These are phyloP conservation scores for Coemansia sp. DNA, from an alignment of 192 early-diverging fungal genomes.

Conservation along the genomic window DNA sequence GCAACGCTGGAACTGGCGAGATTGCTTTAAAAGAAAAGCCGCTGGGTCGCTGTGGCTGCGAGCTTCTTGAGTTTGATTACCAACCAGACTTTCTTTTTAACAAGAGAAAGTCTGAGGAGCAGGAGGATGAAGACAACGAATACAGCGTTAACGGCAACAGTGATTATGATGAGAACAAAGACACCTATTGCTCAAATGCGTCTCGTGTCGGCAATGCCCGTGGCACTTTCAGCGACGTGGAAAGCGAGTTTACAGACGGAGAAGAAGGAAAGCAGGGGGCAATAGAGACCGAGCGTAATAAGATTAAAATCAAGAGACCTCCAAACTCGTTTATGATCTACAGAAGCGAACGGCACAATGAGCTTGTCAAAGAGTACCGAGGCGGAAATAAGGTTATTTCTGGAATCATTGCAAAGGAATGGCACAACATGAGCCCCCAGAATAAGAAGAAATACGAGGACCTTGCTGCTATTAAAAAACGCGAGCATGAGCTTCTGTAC, in stretches of 20 bases:
- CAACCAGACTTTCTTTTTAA: constrained; percentile 50
- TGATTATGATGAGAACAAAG: constrained; percentile 2
- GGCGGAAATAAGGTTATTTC: constrained; percentile 55
- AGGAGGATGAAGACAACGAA: constrained; percentile 1
- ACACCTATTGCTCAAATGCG: neutral
- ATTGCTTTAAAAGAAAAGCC: constrained; percentile 14
- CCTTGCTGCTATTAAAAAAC: constrained; percentile 44
- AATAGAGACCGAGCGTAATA: constrained; percentile 31
- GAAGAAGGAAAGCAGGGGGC: neutral
- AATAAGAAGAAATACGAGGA: constrained; percentile 39
- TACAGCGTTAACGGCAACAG: constrained; percentile 12
- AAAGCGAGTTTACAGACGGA: constrained; percentile 2
- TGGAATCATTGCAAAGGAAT: constrained; percentile 44
- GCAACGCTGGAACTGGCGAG: neutral
- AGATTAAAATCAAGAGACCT: constrained; percentile 52
- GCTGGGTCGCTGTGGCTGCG: constrained; percentile 36
- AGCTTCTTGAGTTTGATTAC: constrained; percentile 52
- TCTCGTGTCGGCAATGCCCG: neutral
- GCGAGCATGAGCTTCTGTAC: constrained; percentile 49
- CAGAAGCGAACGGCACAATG: constrained; percentile 46
- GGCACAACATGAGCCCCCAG: constrained; percentile 36
- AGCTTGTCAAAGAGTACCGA: constrained; percentile 40
- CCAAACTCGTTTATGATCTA: constrained; percentile 56
- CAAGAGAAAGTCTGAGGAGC: constrained; percentile 17
- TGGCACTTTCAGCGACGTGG: constrained; percentile 9